These are phyloP conservation scores for Talaromyces funiculosus DNA, from an alignment of 2,329 filamentous ascomycete genomes.

Conservation along the genomic window DNA sequence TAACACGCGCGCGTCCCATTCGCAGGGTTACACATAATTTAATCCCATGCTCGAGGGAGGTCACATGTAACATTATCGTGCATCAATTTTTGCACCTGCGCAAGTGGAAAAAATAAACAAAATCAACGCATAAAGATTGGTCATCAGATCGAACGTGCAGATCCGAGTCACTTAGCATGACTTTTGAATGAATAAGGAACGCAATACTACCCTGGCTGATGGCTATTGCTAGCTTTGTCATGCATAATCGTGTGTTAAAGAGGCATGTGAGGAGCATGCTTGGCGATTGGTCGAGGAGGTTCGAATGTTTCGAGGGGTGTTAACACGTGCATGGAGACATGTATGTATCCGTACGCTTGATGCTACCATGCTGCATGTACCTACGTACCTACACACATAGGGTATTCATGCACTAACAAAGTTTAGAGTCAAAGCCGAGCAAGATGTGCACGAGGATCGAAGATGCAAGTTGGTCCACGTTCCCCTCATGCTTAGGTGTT, in stretches of 20 bases:
- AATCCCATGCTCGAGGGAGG: not conserved
- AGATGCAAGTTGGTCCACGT: not conserved
- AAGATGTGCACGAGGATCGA: no score
- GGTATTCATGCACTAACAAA: not conserved
- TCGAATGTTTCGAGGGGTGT: not conserved
- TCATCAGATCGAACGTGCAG: not conserved
- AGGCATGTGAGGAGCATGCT: not conserved
- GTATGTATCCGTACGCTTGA: not conserved
- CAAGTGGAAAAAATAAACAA: not conserved
- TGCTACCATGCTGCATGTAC: not conserved
- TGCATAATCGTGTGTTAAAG: not conserved
- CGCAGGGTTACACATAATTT: not conserved
- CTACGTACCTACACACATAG: not conserved
- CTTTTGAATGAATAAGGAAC: not conserved
- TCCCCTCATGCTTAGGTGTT: not conserved
- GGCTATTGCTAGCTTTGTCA: not conserved
- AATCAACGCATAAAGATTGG: not conserved
- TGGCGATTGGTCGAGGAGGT: not conserved
- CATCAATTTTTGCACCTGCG: not conserved
- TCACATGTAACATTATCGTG: not conserved
- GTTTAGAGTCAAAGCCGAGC: not conserved
- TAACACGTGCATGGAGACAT: not conserved
- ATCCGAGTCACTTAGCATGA: not conserved
- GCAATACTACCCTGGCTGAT: conserved; percentile 1
- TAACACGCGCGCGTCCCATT: not conserved